Base-by-base conservation (phyloP, 345 rosid genomes). In the Populus ilicifolia region DNA sequence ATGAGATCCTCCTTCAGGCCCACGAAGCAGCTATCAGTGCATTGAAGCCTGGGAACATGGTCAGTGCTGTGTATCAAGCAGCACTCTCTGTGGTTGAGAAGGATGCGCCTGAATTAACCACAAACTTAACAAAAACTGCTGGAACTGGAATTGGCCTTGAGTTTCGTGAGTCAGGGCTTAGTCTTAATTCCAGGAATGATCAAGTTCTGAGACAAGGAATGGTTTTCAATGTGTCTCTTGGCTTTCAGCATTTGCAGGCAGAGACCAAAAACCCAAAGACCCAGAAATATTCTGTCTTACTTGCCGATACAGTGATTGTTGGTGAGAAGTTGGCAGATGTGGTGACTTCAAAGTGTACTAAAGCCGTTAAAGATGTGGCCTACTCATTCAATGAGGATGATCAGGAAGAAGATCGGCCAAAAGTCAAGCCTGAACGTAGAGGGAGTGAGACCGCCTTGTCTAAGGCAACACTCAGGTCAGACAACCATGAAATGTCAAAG, bases 81-180 rank as follows among this genome's bases (percentile, higher is more conserved):
- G 98, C 99, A 25, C 82, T 91, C 66, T 84, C 96, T 0, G 90
- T 92, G 67, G 91, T 93, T 52, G 90, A 93, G 86, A 90, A 86
- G 72, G 96, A 92, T 74, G 92, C 94, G 13, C 98, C 98, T 50
- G 93, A 93, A 72, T 81, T 93, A 73, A 79, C 84, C 69, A 85
- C 90, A 39, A 87, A 90, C 83, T 76, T 95, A 74, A 95, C 98
- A 12, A 93, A 88, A 88, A 86, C 94, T 81, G 99, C 99, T 44
- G 99, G 98, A 82, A 95, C 99, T 17, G 97, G 99, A 73, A 91
- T 95, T 7, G 99, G 98, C 74, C 98, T 95, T 66, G 99, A 93
- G 83, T 93, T 93, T 79, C 91, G 98, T 29, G 98, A 95, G 88
- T 90, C 94, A 1, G 97, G 98, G 27, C 82, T 93, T 48, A 89